These are phyloP conservation scores for Naganishia antarctica DNA, from an alignment of 768 basidiomycete species.

Conservation along the genomic window DNA sequence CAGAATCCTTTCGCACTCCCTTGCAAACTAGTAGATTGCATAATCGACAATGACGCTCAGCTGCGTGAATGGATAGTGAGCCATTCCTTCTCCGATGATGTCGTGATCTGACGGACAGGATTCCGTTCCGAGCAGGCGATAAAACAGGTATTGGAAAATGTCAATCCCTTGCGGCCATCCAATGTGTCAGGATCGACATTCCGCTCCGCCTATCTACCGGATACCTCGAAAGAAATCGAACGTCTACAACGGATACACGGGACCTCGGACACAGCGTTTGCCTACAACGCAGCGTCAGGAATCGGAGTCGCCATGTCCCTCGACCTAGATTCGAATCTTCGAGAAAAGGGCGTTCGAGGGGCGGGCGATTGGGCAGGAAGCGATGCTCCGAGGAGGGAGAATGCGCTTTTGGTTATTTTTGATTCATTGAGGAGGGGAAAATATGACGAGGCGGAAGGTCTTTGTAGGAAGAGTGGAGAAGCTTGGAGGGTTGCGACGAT, in stretches of 20 bases:
- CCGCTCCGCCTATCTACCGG: constrained; percentile 17
- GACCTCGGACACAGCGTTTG: constrained; percentile 1
- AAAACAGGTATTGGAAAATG: constrained; percentile 6
- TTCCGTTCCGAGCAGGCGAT: background rate
- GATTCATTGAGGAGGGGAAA: constrained; percentile 59
- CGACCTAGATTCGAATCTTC: constrained; percentile 25
- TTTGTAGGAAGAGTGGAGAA: constrained; percentile 75
- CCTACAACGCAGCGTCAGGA: background rate
- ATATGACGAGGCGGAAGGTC: constrained; percentile 73
- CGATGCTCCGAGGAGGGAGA: constrained; percentile 8
- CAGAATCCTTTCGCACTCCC: constrained; percentile 21
- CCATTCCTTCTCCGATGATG: background rate
- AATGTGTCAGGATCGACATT: background rate
- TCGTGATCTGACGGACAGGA: background rate
- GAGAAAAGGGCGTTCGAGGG: constrained; percentile 20
- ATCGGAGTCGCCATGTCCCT: constrained; percentile 17
- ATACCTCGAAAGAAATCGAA: constrained; percentile 14
- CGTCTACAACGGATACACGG: constrained; percentile 11
- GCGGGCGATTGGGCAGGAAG: constrained; percentile 14
- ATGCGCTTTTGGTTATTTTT: constrained; percentile 5
- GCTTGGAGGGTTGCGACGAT: constrained; percentile 90
- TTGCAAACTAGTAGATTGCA: constrained; percentile 17
- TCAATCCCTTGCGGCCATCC: constrained; percentile 6
- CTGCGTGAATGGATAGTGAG: constrained; percentile 28
- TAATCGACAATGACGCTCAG: constrained; percentile 15